Evolutionary conservation across 2,329 filamentous ascomycete species (phyloP).

Genomic region (Pestalotiopsis sp.): DNA sequence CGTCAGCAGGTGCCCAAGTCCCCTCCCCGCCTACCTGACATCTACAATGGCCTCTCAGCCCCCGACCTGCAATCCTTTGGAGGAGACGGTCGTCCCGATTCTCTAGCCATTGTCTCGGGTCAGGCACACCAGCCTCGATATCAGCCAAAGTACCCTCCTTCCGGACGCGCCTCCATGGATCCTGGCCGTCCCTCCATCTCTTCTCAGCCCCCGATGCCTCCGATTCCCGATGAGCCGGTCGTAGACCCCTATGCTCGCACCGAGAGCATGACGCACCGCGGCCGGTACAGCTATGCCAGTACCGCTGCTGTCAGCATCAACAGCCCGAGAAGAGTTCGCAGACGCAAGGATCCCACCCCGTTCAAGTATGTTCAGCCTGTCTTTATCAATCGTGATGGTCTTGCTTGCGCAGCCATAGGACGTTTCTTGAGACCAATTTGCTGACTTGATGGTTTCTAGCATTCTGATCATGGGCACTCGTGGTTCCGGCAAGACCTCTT

Average conservation of each 20-base stretch:
- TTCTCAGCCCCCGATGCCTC: constrained; percentile 61
- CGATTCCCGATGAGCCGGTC: constrained; percentile 62
- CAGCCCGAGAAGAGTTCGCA: constrained; percentile 86
- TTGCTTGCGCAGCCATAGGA: too few species aligned
- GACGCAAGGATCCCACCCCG: constrained; percentile 95
- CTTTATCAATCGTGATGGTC: neutral
- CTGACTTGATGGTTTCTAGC: constrained; percentile 48
- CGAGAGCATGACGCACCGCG: constrained; percentile 96
- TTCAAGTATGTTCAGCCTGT: constrained; percentile 80
- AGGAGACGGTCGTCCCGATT: constrained; percentile 35
- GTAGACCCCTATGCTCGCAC: constrained; percentile 80
- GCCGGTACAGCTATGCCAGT: constrained; percentile 94
- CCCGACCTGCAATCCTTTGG: constrained; percentile 36
- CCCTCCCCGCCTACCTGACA: constrained; percentile 59
- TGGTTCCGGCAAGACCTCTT: constrained; percentile 91
- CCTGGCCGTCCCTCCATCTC: constrained; percentile 43
- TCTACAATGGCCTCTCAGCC: constrained; percentile 41
- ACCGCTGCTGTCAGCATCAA: constrained; percentile 90
- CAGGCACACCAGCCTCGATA: constrained; percentile 33
- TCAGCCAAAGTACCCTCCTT: constrained; percentile 33
- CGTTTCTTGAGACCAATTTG: neutral
- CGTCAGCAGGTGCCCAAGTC: constrained; percentile 56
- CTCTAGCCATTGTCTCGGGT: constrained; percentile 33
- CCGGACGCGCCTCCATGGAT: constrained; percentile 57
- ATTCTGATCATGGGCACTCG: constrained; percentile 88